Evolutionary conservation across 2,329 filamentous ascomycete species (phyloP).

Genomic region (Claviceps sp.): DNA sequence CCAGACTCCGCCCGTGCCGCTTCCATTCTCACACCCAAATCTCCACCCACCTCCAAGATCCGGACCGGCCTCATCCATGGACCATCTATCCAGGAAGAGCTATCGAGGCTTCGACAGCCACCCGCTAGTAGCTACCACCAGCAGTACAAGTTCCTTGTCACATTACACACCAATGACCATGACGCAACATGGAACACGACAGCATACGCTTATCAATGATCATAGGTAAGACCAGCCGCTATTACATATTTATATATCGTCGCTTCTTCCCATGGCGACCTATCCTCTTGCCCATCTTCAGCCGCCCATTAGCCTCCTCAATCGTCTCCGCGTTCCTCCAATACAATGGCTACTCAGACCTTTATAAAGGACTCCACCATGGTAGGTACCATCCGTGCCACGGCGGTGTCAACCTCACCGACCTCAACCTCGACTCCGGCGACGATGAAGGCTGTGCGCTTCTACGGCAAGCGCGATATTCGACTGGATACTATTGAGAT

Average conservation of each 20-base stretch:
- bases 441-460: slow-evolving; percentile 39
- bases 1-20: not conserved
- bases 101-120: not conserved
- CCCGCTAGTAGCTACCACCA: not conserved
- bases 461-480: slow-evolving; percentile 41
- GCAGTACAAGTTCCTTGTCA: too few species aligned
- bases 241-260: not conserved
- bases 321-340: not conserved
- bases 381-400: slow-evolving; percentile 6
- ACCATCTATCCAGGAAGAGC: not conserved
- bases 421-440: not conserved
- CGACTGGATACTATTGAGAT: slow-evolving; percentile 37
- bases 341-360: slow-evolving; percentile 2
- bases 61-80: not conserved
- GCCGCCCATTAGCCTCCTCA: not conserved
- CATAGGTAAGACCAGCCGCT: too few species aligned
- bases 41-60: not conserved
- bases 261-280: not conserved
- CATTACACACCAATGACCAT: too few species aligned
- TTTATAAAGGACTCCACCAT: slow-evolving; percentile 1
- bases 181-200: too few species aligned
- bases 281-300: not conserved
- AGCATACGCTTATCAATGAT: too few species aligned
- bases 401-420: slow-evolving; percentile 1
- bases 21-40: not conserved